Base-by-base conservation (phyloP, 2,329 filamentous ascomycete genomes). In the Colletotrichum sp. region DNA sequence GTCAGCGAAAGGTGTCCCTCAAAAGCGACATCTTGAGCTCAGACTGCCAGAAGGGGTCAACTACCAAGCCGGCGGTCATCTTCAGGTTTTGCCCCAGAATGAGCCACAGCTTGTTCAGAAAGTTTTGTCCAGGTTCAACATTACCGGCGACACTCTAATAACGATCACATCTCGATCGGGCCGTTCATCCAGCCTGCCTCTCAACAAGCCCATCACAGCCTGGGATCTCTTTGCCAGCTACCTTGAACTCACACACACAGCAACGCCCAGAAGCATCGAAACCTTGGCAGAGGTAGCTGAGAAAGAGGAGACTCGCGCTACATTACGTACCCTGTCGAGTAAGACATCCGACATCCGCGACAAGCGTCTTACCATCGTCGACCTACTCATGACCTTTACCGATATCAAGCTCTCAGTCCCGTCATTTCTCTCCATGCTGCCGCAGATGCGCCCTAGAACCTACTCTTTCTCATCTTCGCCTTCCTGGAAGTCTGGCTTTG, bases 381-480 rank as follows among this genome's bases (percentile, higher is more conserved):
- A 62, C 27, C 27, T 62, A 4, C 25, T 62, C 16, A n/a, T 32
- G 13, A 62, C 27, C 11, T 62, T 62, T 34, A 19, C 3, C 30
- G 57, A 62, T 4, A 62, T 62, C 57, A 62, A 62, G 27, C 12
- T 62, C 5, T n/a, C 25, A n/a, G 4, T 62, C 19, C 6, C 27
- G 13, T 29, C 16, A 5, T 62, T 62, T 34, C 57, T 62, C 57
- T 30, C 30, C 9, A 62, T 34, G 57, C 8, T 62, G 16, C 29
- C 19, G 12, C 57, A n/a, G 25, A 68, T 57, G 30, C 39, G 16
- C 9, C 34, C 39, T 36, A 29, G 39, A n/a, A 69, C 49, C 39
- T 68, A 25, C 79, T 95, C 92, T 36, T 95, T 96, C 80, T 95
- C 94, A 1, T 95, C 94, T 0, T 95, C 94, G 0, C 93, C 94